Base-by-base conservation (phyloP, 352 stramenopile species). In the Globisporangium abappressorium region DNA sequence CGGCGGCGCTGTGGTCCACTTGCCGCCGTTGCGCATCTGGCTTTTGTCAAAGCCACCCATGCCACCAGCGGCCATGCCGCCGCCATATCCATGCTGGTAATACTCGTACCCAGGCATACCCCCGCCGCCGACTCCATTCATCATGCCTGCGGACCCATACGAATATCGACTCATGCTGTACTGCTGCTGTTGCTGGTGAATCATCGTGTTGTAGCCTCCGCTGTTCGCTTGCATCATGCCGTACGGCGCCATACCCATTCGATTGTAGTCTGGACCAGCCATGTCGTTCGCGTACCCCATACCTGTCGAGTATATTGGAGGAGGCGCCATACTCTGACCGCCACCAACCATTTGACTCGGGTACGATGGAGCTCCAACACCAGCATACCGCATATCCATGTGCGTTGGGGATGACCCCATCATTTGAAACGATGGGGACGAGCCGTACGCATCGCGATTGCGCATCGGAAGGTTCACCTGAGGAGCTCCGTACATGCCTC, bases 401-500 rank as follows among this genome's bases (percentile, higher is more conserved):
- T 70, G 65, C 22, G 57, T 46, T 5, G 62, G 15, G 5, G 68
- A 53, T 0, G 47, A 62, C 3, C 55, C 63, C 63, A 74, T 79
- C 57, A 68, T 59, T 60, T 79, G 66, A 2, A 72, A 63, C n/a
- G 18, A 59, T 3, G 77, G 64, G 8, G 73, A 73, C 3, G 71
- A 75, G 46, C 74, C 71, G 34, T 78, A 87, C 2, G 20, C 20
- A 33, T 75, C 76, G 26, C 80, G 80, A 57, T 92, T 77, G 18
- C 83, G 80, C 47, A 92, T 71, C 54, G 83, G 80, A 33, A 90
- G 51, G 56, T 90, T 87, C 54, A 92, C 88, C 57, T 89, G 81
- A 9, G 78, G 63, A 11, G 65, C 64, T 20, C 60, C 55, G 24
- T 20, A 56, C 57, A 57, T 81, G 76, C 46, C 74, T 41, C 22